Percentiles rank a stretch among this genome's conserved stretches.
phyloP scores from a whole-genome alignment of 495 filamentous ascomycete species.

The Penicillium turbatum region DNA sequence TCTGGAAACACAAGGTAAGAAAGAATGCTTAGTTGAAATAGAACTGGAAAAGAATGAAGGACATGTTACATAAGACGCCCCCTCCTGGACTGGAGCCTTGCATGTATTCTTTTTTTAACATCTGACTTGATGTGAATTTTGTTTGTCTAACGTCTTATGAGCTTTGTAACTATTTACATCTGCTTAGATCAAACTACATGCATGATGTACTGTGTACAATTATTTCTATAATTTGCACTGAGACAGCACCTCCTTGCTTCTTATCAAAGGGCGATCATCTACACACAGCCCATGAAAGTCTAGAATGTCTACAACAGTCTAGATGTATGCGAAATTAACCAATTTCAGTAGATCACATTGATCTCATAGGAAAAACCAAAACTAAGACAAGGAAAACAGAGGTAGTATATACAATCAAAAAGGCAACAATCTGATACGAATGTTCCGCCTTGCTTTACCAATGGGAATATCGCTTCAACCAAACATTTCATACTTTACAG shows the following conservation, averaged over 20 bases:
- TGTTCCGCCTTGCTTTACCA: conserved; percentile 14
- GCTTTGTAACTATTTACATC: too few species aligned
- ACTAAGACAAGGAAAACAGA: background rate
- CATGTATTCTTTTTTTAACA: background rate
- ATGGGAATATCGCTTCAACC: conserved; percentile 23
- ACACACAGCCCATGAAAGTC: background rate
- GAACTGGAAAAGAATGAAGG: background rate
- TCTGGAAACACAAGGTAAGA: too few species aligned
- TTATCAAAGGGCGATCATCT: background rate
- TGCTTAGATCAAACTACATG: too few species aligned
- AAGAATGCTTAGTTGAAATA: background rate
- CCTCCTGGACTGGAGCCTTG: background rate
- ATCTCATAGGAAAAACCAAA: conserved; percentile 4
- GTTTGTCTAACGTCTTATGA: too few species aligned
- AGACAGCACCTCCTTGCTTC: background rate
- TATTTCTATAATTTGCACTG: background rate
- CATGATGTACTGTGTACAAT: too few species aligned
- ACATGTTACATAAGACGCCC: background rate
- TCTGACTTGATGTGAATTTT: background rate
- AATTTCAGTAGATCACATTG: conserved; percentile 1
- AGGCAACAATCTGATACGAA: conserved; percentile 17
- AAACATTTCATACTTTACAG: conserved; percentile 45
- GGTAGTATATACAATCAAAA: conserved; percentile 25
- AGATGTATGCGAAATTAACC: background rate
- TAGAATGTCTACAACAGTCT: background rate